Evolutionary conservation across 2,329 filamentous ascomycete genomes (phyloP), one percentile per base, ranked within the genome.

Genomic region (Zymoseptoria tritici): DNA sequence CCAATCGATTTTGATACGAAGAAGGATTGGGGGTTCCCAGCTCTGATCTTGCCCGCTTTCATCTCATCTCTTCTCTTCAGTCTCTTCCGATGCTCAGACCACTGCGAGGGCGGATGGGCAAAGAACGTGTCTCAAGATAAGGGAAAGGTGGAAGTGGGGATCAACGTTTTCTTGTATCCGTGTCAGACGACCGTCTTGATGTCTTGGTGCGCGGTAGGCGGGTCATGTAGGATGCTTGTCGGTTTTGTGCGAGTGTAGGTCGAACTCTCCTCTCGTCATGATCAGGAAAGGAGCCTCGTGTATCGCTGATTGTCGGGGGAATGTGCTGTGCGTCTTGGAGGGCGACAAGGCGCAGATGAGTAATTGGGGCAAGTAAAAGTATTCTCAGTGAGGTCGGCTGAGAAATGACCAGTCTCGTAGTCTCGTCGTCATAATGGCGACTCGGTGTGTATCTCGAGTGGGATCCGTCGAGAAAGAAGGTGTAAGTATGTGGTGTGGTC

Each of bases 311-410:
- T 61, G 56, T 60, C 61, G 42, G 49, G 49, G 50, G 56, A 52
- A 16, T 46, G 36, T 46, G 36, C 36, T 46, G 13, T 54, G 52
- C 57, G 55, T 63, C 61, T 63, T 59, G 64, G 64, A 61, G 62
- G 61, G 57, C 67, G 65, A 57, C 65, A 66, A 60, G 62, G 62
- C 55, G 61, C 49, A 56, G 57, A 24, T 19, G 36, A n/a, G 36
- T n/a, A n/a, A n/a, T n/a, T n/a, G n/a, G n/a, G n/a, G n/a, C n/a
- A n/a, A n/a, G n/a, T n/a, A n/a, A n/a, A n/a, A n/a, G n/a, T n/a
- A n/a, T n/a, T n/a, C 36, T 16, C 36, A 7, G 36, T n/a, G 16
- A 3, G 36, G 6, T 16, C 16, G 36, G 16, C 36, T n/a, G 36
- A 7, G 36, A 46, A 7, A 2, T n/a, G 13, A n/a, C 36, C 36